Percentiles rank a stretch among this genome's conserved stretches.
phyloP scores from a whole-genome alignment of 495 filamentous ascomycete genomes.

The Stereocaulon alpinum region DNA sequence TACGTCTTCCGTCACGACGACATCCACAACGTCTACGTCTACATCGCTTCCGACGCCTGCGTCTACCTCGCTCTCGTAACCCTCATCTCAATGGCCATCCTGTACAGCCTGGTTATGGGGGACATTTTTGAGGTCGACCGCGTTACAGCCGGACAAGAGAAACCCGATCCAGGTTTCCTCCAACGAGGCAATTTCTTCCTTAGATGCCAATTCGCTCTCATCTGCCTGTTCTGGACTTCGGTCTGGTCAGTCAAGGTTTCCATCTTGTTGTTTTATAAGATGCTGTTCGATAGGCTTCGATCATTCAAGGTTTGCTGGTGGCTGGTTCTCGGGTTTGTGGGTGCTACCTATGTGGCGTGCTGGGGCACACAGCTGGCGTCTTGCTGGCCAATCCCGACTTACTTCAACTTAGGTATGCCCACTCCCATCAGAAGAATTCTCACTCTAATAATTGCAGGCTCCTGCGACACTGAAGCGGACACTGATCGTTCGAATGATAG shows the following conservation, averaged over 20 bases:
- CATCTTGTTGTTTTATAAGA: constrained; percentile 35
- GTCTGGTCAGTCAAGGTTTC: constrained; percentile 40
- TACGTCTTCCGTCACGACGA: constrained; percentile 5
- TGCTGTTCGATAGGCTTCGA: constrained; percentile 27
- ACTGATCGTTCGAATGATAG: constrained; percentile 28
- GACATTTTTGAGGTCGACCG: constrained; percentile 16
- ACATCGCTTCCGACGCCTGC: constrained; percentile 9
- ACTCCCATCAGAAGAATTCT: too few relatives aligned
- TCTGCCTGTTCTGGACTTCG: constrained; percentile 34
- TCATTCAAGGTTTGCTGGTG: constrained; percentile 30
- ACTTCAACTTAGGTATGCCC: constrained; percentile 27
- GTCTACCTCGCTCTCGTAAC: constrained; percentile 9
- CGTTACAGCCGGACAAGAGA: background rate
- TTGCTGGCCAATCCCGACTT: constrained; percentile 29
- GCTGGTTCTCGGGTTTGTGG: constrained; percentile 29
- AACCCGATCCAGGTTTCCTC: background rate
- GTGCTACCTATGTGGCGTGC: constrained; percentile 31
- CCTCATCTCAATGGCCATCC: constrained; percentile 8
- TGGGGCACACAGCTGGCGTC: constrained; percentile 27
- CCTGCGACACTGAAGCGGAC: constrained; percentile 28
- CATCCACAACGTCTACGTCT: background rate
- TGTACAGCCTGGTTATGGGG: constrained; percentile 10
- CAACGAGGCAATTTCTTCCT: constrained; percentile 9
- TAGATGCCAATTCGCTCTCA: constrained; percentile 29
- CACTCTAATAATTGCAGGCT: constrained; percentile 15